phyloP scores from a whole-genome alignment of 345 rosid genomes.

The Populus tremula region DNA sequence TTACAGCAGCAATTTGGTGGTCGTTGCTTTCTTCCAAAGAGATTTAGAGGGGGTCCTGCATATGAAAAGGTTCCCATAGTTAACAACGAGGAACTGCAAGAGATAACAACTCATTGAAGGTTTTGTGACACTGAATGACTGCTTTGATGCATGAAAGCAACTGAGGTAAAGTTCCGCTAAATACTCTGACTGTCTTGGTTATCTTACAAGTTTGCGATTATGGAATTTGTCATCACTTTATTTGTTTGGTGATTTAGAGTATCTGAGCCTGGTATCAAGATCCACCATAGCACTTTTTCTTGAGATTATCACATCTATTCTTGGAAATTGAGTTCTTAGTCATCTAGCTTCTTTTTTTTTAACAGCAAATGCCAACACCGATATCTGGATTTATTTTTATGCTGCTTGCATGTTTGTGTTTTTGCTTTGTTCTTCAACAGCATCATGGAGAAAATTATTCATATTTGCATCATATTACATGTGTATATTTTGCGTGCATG shows the following conservation, averaged over 20 bases:
- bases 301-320: not conserved
- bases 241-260: not conserved
- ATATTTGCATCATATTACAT: no score
- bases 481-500: no score
- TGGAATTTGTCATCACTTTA: not conserved
- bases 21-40: constrained; percentile 52
- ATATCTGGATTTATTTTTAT: no score
- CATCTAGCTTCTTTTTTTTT: no score
- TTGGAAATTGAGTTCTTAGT: not conserved
- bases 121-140: not conserved
- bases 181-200: not conserved
- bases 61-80: constrained; percentile 57
- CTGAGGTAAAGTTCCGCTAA: not conserved
- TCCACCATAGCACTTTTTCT: not conserved
- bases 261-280: not conserved
- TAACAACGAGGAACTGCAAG: constrained; percentile 12
- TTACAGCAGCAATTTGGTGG: constrained; percentile 79
- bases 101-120: constrained; percentile 2
- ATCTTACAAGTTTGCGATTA: not conserved
- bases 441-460: no score
- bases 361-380: no score
- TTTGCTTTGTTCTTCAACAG: no score
- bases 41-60: constrained; percentile 38
- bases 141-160: not conserved
- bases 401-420: no score